Conservation (phyloP, 441 rosid species). For the Arabidopsis hybrid region DNA sequence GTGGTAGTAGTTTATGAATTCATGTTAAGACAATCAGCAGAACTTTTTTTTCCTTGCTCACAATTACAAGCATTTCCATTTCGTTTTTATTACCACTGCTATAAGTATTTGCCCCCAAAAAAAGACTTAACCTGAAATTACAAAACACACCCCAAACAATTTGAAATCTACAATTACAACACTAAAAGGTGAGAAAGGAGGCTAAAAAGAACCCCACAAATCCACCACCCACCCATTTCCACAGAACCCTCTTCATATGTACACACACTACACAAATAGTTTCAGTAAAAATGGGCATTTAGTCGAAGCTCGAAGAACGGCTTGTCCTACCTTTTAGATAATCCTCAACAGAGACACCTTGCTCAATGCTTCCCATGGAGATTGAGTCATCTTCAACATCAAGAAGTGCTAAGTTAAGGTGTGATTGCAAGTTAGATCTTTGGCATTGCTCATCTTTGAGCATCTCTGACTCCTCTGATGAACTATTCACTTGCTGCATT, state of each 20-base stretch:
- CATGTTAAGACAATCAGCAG: too few species aligned
- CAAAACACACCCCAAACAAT: slow-evolving; percentile 24
- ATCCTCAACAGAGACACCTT: slow-evolving; percentile 65
- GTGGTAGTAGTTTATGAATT: too few species aligned
- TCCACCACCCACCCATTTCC: slow-evolving; percentile 4
- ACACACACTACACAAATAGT: slow-evolving; percentile 18
- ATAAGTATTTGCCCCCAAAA: slow-evolving; percentile 17
- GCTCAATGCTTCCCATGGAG: slow-evolving; percentile 67
- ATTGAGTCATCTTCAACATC: slow-evolving; percentile 64
- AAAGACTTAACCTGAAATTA: not conserved
- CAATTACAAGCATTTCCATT: slow-evolving; percentile 4
- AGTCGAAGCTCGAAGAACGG: slow-evolving; percentile 80
- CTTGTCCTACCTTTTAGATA: slow-evolving; percentile 78
- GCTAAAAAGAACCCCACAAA: slow-evolving; percentile 59
- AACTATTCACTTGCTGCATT: slow-evolving; percentile 51
- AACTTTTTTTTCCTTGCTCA: too few species aligned
- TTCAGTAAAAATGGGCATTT: slow-evolving; percentile 24
- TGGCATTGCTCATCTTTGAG: slow-evolving; percentile 56
- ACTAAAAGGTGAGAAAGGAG: slow-evolving; percentile 56
- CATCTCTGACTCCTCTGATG: slow-evolving; percentile 53
- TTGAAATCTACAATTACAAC: slow-evolving; percentile 32
- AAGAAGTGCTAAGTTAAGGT: slow-evolving; percentile 65
- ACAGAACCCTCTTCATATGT: slow-evolving; percentile 11
- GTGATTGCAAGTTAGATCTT: slow-evolving; percentile 62
- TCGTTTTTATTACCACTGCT: slow-evolving; percentile 29